Evolutionary conservation across 805 yeast species (phyloP).

Genomic region (Ogataea pini): DNA sequence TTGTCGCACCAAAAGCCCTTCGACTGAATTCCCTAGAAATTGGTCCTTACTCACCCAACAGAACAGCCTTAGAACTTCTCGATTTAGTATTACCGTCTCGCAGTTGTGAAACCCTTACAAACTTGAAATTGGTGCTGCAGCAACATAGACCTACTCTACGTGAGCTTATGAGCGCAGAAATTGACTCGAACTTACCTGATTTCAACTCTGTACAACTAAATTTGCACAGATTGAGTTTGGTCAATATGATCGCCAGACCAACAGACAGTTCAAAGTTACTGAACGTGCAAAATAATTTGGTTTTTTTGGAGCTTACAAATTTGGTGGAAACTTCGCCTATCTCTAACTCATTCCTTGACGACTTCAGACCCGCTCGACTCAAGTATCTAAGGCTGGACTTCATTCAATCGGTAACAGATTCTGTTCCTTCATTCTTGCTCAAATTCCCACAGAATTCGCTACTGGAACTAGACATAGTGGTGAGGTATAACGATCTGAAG

Average conservation of each 20-base stretch:
- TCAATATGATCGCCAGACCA: constrained; percentile 11
- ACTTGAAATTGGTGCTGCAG: constrained; percentile 12
- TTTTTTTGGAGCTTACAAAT: constrained; percentile 19
- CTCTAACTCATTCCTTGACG: constrained; percentile 17
- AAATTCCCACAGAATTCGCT: constrained; percentile 21
- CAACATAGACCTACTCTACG: constrained; percentile 13
- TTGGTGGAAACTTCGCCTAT: constrained; percentile 16
- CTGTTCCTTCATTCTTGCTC: constrained; percentile 19
- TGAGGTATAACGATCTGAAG: constrained; percentile 25
- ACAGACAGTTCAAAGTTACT: constrained; percentile 8
- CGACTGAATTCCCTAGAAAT: neutral
- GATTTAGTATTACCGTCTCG: constrained; percentile 6
- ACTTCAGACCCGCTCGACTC: constrained; percentile 12
- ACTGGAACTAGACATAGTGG: constrained; percentile 25
- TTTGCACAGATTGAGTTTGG: constrained; percentile 15
- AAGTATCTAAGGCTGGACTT: constrained; percentile 23
- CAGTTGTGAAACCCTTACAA: neutral
- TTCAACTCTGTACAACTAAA: neutral
- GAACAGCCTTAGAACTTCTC: constrained; percentile 1
- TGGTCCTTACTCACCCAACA: neutral
- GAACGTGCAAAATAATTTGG: constrained; percentile 13
- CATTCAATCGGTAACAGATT: constrained; percentile 24
- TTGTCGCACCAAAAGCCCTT: constrained; percentile 17
- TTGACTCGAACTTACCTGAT: constrained; percentile 3
- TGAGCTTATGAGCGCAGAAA: constrained; percentile 16